phyloP scores from a whole-genome alignment of 768 basidiomycete species.

The Arthromyces matolae region DNA sequence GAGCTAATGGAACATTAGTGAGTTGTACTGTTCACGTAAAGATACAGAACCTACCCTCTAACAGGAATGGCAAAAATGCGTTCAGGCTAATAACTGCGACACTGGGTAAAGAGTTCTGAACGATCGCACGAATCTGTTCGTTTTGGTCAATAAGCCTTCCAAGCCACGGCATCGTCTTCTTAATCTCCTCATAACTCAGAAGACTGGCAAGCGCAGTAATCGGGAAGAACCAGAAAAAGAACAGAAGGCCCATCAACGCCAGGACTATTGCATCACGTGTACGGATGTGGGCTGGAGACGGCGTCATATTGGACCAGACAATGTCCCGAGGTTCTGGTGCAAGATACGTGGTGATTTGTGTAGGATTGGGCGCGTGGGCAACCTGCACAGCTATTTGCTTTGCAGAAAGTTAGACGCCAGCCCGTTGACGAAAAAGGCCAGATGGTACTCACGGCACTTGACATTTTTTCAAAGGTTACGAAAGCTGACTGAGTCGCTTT shows the following conservation, averaged over 20 bases:
- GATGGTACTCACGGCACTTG: conserved; percentile 67
- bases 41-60: conserved; percentile 61
- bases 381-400: conserved; percentile 88
- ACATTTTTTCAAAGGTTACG: conserved; percentile 95
- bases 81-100: conserved; percentile 90
- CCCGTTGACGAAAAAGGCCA: background rate
- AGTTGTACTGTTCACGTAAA: background rate
- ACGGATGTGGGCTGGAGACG: conserved; percentile 52
- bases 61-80: conserved; percentile 79
- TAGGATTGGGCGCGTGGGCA: conserved; percentile 68
- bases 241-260: conserved; percentile 61
- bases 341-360: conserved; percentile 61
- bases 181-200: conserved; percentile 91
- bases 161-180: conserved; percentile 85
- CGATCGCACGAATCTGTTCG: conserved; percentile 75
- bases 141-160: conserved; percentile 81
- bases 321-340: conserved; percentile 96
- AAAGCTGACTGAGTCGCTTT: conserved; percentile 84
- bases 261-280: conserved; percentile 73
- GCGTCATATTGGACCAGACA: conserved; percentile 87
- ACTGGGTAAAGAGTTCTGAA: conserved; percentile 92
- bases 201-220: conserved; percentile 83
- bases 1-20: conserved; percentile 29
- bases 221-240: conserved; percentile 92
- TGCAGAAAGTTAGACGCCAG: background rate